Base-by-base conservation (phyloP, 257 asterid genomes). In the Ehretia macrophylla region DNA sequence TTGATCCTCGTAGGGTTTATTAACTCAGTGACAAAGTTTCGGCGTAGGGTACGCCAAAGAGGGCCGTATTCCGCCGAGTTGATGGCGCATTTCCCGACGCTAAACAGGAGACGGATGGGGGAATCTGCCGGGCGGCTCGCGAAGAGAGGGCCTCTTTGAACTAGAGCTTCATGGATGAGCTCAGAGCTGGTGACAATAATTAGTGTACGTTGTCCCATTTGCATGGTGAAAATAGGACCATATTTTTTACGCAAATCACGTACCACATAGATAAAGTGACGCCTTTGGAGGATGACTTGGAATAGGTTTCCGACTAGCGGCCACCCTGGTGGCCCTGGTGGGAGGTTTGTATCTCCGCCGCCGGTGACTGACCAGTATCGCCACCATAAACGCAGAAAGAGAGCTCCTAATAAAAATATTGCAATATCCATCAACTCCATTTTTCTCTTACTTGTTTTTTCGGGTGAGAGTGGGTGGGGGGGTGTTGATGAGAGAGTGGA, bases 241-340 rank as follows among this genome's bases (percentile, higher is more conserved):
- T 88, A 92, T 53, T 82, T 81, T 11, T 65, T 67, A 14, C 96
- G 95, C 57, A 92, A 65, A 57, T 88, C 99, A 14, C 96, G 83
- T 0, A 86, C 85, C 0, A 84, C 66, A 60, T 53, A 92, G 8
- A 92, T 86, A 79, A 92, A 92, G 1, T 71, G 89, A 12, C 90
- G 86, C 23, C 95, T 80, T 32, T 88, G 87, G 83, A 92, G 88
- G 70, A 92, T 72, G 14, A 88, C 85, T 51, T 92, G 97, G 75
- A 88, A 82, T 0, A 92, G 60, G 61, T 92, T 92, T 3, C 99
- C 99, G 0, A 92, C 95, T 1, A 92, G 17, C 16, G 99, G 99
- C 99, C 99, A 92, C n/a, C 96, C 96, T 0, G 83, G 91, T 12
- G 97, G 99, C 46, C 99, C 97, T 0, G 99, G 95, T 6, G 99